These are phyloP conservation scores for Kalaharituber pfeilii DNA, from an alignment of 2,329 filamentous ascomycete species.

Conservation along the genomic window DNA sequence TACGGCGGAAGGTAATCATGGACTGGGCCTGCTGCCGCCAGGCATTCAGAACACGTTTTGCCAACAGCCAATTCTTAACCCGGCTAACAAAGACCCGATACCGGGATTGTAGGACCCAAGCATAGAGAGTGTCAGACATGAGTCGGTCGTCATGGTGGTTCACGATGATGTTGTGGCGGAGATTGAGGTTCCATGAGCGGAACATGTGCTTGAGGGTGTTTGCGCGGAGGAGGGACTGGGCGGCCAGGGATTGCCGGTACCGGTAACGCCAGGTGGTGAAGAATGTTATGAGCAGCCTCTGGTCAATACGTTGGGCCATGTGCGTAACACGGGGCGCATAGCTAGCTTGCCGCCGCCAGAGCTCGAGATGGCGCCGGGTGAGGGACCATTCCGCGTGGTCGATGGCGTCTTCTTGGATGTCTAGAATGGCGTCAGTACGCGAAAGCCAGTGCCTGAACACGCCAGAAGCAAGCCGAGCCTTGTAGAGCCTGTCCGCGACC, in stretches of 20 bases:
- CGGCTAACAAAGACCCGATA: not conserved
- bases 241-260: not conserved
- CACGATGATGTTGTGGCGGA: not conserved
- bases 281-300: not conserved
- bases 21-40: not conserved
- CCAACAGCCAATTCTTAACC: not conserved
- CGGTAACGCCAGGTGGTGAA: not conserved
- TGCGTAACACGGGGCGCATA: slow-evolving; percentile 3
- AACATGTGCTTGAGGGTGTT: not conserved
- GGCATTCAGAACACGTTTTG: not conserved
- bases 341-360: slow-evolving; percentile 11
- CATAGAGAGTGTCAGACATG: not conserved
- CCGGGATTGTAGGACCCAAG: not conserved
- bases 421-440: slow-evolving; percentile 11
- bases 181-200: not conserved
- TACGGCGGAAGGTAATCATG: not conserved
- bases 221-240: not conserved
- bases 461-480: slow-evolving; percentile 7
- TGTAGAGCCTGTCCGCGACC: slow-evolving; percentile 11
- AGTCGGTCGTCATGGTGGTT: not conserved
- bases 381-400: slow-evolving; percentile 15
- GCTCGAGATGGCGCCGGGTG: slow-evolving; percentile 8
- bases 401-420: slow-evolving; percentile 9
- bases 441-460: slow-evolving; percentile 14
- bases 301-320: not conserved